Conservation (phyloP, 2,329 filamentous ascomycete species). For the Aspergillus ochraceus region DNA sequence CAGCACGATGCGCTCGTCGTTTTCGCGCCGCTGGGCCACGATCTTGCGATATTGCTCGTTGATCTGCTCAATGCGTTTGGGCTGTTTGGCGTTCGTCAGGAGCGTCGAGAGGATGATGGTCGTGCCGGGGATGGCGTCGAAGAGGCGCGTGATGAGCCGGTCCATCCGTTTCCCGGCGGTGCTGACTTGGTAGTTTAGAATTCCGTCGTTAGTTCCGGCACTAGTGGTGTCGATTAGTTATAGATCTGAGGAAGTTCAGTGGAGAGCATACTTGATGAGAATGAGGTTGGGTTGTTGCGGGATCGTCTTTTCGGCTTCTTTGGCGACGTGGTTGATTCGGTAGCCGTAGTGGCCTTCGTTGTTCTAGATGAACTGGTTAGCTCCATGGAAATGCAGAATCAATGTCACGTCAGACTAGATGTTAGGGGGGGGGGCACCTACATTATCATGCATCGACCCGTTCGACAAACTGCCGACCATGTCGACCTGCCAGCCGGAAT, state of each 20-base stretch:
- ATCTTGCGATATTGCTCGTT: slow-evolving; percentile 29
- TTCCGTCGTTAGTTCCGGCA: slow-evolving; percentile 35
- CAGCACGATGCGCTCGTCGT: slow-evolving; percentile 20
- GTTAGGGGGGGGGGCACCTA: neutral
- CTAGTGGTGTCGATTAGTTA: slow-evolving; percentile 17
- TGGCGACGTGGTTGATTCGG: slow-evolving; percentile 20
- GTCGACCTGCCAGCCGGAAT: slow-evolving; percentile 10
- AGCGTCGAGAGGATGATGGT: slow-evolving; percentile 36
- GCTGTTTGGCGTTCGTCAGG: slow-evolving; percentile 19
- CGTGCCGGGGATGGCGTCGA: slow-evolving; percentile 21
- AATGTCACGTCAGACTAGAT: neutral
- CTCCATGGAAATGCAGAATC: neutral
- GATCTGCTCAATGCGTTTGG: slow-evolving; percentile 11
- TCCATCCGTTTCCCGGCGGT: slow-evolving; percentile 27
- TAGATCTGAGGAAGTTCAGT: too few species aligned
- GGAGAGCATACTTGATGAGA: slow-evolving; percentile 24
- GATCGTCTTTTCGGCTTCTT: slow-evolving; percentile 12
- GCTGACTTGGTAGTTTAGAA: slow-evolving; percentile 18
- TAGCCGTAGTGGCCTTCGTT: slow-evolving; percentile 25
- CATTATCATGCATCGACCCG: slow-evolving; percentile 18
- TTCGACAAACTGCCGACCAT: slow-evolving; percentile 9
- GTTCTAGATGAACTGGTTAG: slow-evolving; percentile 5
- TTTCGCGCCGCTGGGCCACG: slow-evolving; percentile 18
- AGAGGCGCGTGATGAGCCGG: slow-evolving; percentile 26
- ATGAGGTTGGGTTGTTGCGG: slow-evolving; percentile 26